Conservation (phyloP, 2,329 filamentous ascomycete genomes). For the Nothopassalora personata region DNA sequence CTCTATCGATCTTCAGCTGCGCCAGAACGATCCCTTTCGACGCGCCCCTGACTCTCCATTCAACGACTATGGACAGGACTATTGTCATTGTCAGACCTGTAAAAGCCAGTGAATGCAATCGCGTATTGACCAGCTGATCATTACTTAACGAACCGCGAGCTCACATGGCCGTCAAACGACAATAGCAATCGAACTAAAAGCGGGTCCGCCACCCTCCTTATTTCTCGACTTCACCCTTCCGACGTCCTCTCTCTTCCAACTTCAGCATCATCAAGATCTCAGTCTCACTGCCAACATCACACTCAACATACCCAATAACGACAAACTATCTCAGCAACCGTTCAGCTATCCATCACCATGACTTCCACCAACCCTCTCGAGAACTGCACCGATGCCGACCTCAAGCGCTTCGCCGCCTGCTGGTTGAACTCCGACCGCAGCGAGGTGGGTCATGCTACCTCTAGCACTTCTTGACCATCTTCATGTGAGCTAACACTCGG, state of each 20-base stretch:
- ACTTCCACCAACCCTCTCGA: conserved; percentile 9
- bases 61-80: neutral
- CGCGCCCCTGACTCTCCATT: neutral
- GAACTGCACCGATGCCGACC: conserved; percentile 7
- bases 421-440: conserved; percentile 10
- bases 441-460: neutral
- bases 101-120: neutral
- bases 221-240: neutral
- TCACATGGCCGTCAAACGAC: neutral
- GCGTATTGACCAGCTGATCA: neutral
- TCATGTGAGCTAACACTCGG: neutral
- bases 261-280: neutral
- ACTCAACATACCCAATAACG: neutral
- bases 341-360: neutral
- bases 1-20: too few species aligned
- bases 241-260: neutral
- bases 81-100: neutral
- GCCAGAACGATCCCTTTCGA: neutral
- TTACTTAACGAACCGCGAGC: neutral
- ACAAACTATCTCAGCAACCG: too few species aligned
- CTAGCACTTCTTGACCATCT: neutral
- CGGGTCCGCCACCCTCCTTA: neutral
- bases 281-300: neutral
- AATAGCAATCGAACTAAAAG: neutral
- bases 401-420: conserved; percentile 18